Base-by-base conservation (phyloP, 2,329 filamentous ascomycete genomes). In the Exophiala aquamarina region DNA sequence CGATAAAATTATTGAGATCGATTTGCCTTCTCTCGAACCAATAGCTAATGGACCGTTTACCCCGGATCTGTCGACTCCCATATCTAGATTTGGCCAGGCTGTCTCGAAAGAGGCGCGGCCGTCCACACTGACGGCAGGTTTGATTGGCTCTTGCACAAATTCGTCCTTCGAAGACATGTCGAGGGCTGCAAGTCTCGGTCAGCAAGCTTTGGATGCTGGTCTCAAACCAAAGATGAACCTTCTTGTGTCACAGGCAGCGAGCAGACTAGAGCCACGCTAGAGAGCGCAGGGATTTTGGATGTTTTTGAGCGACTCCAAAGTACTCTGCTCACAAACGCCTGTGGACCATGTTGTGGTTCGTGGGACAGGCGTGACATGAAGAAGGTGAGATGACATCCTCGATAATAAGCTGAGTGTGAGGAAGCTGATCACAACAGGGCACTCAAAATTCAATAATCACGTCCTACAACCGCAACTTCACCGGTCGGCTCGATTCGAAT, bases 381-480 rank as follows among this genome's bases (percentile, higher is more conserved):
- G 96, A 97, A 82, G 92, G 92, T 59, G 84, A 88, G 62, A 77
- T n/a, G n/a, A n/a, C n/a, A n/a, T n/a, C n/a, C n/a, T n/a, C n/a
- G n/a, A n/a, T n/a, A n/a, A n/a, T n/a, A n/a, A n/a, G n/a, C n/a
- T n/a, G n/a, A n/a, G n/a, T n/a, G n/a, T n/a, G n/a, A n/a, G n/a
- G n/a, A n/a, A n/a, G n/a, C n/a, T n/a, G n/a, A n/a, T n/a, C 23
- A 14, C 52, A 55, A 4, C 60, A 87, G 62, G n/a, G n/a, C n/a
- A n/a, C n/a, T n/a, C 77, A 90, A 63, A 98, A 98, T 84, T 94
- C 90, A 5, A 97, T 98, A 70, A 78, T 98, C 68, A 96, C 91
- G 37, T 97, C 92, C 20, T 98, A 96, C 85, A 98, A 98, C 86
- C 90, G 93, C 73, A 97, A 98, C 84, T 97, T 98, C 78, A 97